Evolutionary conservation across 2,329 filamentous ascomycete species (phyloP).

Genomic region (Ascochyta koolunga): DNA sequence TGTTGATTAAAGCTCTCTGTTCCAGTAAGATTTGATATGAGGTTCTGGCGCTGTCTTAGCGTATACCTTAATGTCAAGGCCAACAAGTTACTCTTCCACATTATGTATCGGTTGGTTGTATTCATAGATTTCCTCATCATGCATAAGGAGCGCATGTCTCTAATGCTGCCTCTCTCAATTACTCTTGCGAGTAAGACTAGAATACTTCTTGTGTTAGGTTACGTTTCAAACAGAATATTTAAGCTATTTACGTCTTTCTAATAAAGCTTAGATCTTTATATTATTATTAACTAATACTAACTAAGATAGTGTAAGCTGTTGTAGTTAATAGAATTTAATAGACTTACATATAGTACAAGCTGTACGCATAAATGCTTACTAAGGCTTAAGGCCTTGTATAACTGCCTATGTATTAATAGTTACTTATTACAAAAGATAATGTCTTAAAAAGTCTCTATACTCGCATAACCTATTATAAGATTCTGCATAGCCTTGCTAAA

Average conservation of each 20-base stretch:
- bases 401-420: constrained; percentile 23
- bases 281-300: constrained; percentile 1
- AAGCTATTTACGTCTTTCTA: background rate
- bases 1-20: background rate
- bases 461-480: constrained; percentile 37
- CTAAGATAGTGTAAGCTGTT: constrained; percentile 20
- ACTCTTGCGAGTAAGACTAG: background rate
- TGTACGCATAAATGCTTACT: constrained; percentile 18
- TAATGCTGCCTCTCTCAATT: background rate
- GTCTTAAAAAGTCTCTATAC: constrained; percentile 20
- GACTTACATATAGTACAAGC: constrained; percentile 28
- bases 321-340: constrained; percentile 19
- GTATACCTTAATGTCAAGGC: background rate
- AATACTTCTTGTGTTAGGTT: background rate
- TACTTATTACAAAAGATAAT: constrained; percentile 22
- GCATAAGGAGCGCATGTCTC: background rate
- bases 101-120: background rate
- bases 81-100: background rate
- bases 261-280: background rate
- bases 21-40: background rate
- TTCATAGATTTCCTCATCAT: background rate
- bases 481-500: constrained; percentile 42
- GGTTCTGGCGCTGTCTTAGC: background rate
- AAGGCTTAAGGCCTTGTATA: constrained; percentile 17
- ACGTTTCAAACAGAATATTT: background rate